Evolutionary conservation across 306 rosid genomes (phyloP).

Genomic region (Vigna reflexopilosa): DNA sequence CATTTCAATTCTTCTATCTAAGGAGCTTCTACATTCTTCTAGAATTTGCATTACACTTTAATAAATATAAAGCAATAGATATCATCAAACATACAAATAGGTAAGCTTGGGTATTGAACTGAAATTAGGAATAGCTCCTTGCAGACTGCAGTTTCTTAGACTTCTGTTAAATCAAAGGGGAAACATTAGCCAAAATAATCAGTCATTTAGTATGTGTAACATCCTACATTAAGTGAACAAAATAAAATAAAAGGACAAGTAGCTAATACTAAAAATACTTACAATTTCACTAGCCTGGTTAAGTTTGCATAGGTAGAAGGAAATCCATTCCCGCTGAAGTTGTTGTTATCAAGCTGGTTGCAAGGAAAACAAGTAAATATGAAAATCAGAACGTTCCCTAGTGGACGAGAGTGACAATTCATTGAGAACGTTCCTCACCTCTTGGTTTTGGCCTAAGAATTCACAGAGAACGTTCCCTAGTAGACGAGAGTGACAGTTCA

Average conservation of each 20-base stretch:
- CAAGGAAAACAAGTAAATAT: slow-evolving; percentile 37
- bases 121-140: slow-evolving; percentile 80
- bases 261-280: slow-evolving; percentile 39
- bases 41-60: no score
- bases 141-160: slow-evolving; percentile 84
- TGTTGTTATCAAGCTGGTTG: slow-evolving; percentile 64
- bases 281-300: slow-evolving; percentile 51
- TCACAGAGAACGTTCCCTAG: no score
- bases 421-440: no score
- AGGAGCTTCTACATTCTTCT: no score
- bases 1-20: no score
- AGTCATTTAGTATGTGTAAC: slow-evolving; percentile 1
- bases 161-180: slow-evolving; percentile 67
- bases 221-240: slow-evolving; percentile 7
- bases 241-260: not conserved
- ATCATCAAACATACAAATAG: slow-evolving; percentile 71
- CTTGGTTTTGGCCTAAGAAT: no score
- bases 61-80: slow-evolving; percentile 21
- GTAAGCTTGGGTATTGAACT: slow-evolving; percentile 59
- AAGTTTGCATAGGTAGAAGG: slow-evolving; percentile 55
- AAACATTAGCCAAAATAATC: slow-evolving; percentile 23
- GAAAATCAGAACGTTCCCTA: not conserved
- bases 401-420: no score
- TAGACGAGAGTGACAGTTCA: no score
- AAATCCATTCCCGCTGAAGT: slow-evolving; percentile 52